A percentile compares a stretch with the other conserved stretches of the same genome.
phyloP scores from a whole-genome alignment of 768 basidiomycete species.

The Lyophyllum shimeji region DNA sequence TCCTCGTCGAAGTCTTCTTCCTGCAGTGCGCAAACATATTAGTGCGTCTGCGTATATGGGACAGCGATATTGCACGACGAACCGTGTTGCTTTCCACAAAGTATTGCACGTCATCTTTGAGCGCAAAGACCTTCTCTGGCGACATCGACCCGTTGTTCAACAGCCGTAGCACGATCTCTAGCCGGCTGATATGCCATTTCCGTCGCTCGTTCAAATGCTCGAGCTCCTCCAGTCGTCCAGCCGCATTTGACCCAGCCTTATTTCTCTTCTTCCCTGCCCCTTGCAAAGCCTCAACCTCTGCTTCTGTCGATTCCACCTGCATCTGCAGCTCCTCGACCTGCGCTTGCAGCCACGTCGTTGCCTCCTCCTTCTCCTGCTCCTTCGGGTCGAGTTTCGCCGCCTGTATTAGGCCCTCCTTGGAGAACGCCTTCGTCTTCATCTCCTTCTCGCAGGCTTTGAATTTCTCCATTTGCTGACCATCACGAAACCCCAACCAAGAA shows the following conservation, averaged over 20 bases:
- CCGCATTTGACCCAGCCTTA: slow-evolving; percentile 61
- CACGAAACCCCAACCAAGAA: slow-evolving; percentile 22
- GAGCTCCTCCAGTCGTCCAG: slow-evolving; percentile 78
- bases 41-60: slow-evolving; percentile 13
- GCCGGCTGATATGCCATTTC: slow-evolving; percentile 90
- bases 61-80: slow-evolving; percentile 32
- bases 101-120: slow-evolving; percentile 95
- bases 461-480: slow-evolving; percentile 97
- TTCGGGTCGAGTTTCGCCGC: slow-evolving; percentile 95
- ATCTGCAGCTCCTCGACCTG: slow-evolving; percentile 91
- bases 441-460: slow-evolving; percentile 99
- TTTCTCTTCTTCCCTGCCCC: slow-evolving; percentile 83
- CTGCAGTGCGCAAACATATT: slow-evolving; percentile 41
- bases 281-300: slow-evolving; percentile 87
- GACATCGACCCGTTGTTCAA: slow-evolving; percentile 91
- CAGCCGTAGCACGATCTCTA: slow-evolving; percentile 91
- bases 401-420: slow-evolving; percentile 95
- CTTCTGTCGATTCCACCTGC: slow-evolving; percentile 93
- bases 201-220: slow-evolving; percentile 90
- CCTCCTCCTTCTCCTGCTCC: slow-evolving; percentile 94
- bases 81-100: slow-evolving; percentile 97
- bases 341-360: slow-evolving; percentile 80
- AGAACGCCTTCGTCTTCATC: slow-evolving; percentile 99
- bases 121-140: slow-evolving; percentile 72
- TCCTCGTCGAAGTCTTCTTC: slow-evolving; percentile 98